Conservation (phyloP, 768 basidiomycete species). For the Naganishia onofrii region DNA sequence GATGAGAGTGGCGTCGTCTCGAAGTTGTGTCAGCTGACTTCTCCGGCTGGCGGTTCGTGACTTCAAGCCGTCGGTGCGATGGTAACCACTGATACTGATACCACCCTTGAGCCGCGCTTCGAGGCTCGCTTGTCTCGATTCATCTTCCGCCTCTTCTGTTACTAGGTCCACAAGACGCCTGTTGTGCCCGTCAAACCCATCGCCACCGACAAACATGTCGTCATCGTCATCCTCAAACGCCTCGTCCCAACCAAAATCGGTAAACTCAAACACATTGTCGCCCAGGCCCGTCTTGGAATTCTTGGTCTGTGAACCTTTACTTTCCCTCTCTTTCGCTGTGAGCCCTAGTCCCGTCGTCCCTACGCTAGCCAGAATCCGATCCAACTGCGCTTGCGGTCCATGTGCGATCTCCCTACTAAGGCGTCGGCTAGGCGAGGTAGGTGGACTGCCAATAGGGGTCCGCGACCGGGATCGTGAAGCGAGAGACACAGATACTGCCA, state of each 20-base stretch:
- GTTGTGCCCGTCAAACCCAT: not conserved
- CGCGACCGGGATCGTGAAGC: conserved; percentile 24
- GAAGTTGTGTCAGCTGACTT: not conserved
- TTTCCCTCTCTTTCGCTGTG: conserved; percentile 16
- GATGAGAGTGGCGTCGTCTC: not conserved
- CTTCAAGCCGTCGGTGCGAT: conserved; percentile 1
- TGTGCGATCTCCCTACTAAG: conserved; percentile 20
- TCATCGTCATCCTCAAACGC: conserved; percentile 35
- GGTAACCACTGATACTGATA: conserved; percentile 32
- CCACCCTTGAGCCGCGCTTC: conserved; percentile 16
- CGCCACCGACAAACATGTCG: conserved; percentile 17
- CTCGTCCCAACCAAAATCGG: conserved; percentile 35
- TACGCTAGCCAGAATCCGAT: conserved; percentile 11
- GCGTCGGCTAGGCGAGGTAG: conserved; percentile 22
- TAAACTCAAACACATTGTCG: conserved; percentile 28
- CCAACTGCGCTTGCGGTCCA: conserved; percentile 13
- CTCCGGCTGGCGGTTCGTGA: conserved; percentile 14
- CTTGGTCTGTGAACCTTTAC: not conserved
- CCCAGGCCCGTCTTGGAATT: not conserved
- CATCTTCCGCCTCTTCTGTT: conserved; percentile 9
- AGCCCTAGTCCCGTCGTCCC: conserved; percentile 3
- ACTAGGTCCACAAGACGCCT: conserved; percentile 20
- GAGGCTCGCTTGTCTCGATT: conserved; percentile 1
- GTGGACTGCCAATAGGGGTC: conserved; percentile 28
- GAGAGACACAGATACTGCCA: conserved; percentile 32